Conservation (phyloP, 2,329 filamentous ascomycete genomes). For the Emergomyces orientalis region DNA sequence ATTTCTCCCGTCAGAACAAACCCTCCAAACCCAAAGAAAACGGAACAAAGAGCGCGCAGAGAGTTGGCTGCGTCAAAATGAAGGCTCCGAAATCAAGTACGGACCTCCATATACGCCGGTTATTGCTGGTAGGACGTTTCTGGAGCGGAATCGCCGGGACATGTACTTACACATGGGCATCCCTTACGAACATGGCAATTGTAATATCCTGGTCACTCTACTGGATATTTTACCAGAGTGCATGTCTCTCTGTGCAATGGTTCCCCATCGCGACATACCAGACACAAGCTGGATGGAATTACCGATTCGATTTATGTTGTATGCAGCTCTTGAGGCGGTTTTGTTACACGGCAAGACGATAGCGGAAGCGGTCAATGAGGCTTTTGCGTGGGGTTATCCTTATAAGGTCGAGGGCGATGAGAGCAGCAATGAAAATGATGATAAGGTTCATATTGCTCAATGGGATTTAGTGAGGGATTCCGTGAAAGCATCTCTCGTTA, state of each 20-base stretch:
- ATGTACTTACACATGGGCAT: conserved; percentile 24
- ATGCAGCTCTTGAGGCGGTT: conserved; percentile 43
- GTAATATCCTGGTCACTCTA: conserved; percentile 22
- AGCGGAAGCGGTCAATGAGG: conserved; percentile 31
- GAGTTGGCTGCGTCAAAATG: conserved; percentile 9
- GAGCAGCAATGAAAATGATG: background rate
- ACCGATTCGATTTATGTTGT: conserved; percentile 41
- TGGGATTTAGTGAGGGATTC: conserved; percentile 7
- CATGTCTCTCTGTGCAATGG: conserved; percentile 38
- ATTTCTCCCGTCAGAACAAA: conserved; percentile 25
- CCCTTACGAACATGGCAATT: conserved; percentile 17
- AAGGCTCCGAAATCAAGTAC: background rate
- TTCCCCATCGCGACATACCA: conserved; percentile 21
- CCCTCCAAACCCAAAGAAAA: conserved; percentile 22
- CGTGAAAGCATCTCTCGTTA: conserved; percentile 13
- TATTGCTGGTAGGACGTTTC: background rate
- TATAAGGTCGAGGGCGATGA: background rate
- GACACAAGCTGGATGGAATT: conserved; percentile 38
- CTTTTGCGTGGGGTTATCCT: conserved; percentile 40
- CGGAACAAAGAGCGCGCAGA: conserved; percentile 15
- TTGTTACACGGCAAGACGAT: conserved; percentile 31
- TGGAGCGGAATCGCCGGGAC: conserved; percentile 21
- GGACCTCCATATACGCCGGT: background rate
- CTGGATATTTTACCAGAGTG: conserved; percentile 41
- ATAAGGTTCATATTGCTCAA: background rate